Evolutionary conservation across 164 flowering plant species (phyloP), one percentile per base, ranked within the genome.

Genomic region (Vitis cinerea): DNA sequence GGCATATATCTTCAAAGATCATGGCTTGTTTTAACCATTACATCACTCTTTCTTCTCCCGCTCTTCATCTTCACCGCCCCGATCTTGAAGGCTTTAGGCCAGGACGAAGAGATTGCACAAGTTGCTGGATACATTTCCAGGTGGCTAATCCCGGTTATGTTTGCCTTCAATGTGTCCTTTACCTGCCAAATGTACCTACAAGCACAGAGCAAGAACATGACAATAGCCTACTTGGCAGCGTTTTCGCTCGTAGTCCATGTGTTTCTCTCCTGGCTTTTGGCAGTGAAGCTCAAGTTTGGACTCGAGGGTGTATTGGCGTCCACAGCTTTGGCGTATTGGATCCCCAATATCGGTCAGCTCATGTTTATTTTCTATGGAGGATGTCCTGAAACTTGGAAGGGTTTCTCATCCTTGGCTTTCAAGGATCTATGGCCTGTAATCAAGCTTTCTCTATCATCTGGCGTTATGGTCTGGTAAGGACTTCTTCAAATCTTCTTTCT

Each of bases 1-100:
- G 93, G 93, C 37, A 64, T 89, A 37, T 83, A 89, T 61, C 84
- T 89, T 17, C 93, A 89, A 61, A 75, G 89, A 69, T 85, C 91
- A 69, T 87, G 89, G 89, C 57, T 89, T 29, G 81, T 89, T n/a
- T 63, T 79, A 15, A 2, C 31, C 15, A 5, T 71, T 0, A 37
- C 62, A 59, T 30, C 83, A 27, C 13, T 79, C 16, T n/a, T 75
- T 6, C 85, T 85, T n/a, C 67, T 83, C 48, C 89, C 87, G 0
- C 0, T 88, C 11, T 88, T 74, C 63, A 27, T 82, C 65, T 80
- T 83, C 64, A 63, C 86, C 0, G 16, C 84, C 0, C 89, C 84
- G 10, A 68, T 86, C 13, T 61, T 88, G 19, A 62, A 29, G 65
- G 71, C 77, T 2, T 56, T 88, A 30, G 90, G 92, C 56, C 87